Percentiles rank a stretch among this genome's conserved stretches.
Evolutionary conservation across 495 filamentous ascomycete genomes (phyloP).

Genomic region (Xylaria telfairii): DNA sequence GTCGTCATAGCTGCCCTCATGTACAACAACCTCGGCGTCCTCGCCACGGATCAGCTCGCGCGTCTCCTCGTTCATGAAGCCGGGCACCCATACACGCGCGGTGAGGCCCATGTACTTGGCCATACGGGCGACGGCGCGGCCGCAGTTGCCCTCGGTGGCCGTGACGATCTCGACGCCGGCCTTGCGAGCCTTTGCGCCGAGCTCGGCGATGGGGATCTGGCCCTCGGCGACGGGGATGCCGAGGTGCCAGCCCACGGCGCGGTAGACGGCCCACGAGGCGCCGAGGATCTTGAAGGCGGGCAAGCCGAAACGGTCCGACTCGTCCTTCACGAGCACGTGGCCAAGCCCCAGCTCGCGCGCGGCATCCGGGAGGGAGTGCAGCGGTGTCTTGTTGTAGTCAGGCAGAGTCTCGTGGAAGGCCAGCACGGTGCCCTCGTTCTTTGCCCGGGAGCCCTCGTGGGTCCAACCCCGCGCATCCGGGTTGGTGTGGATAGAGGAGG

Average conservation of each 20-base stretch:
- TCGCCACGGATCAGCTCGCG: conserved; percentile 59
- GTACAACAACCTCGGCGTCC: conserved; percentile 57
- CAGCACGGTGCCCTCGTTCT: conserved; percentile 25
- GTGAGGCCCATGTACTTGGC: conserved; percentile 56
- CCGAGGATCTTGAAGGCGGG: conserved; percentile 77
- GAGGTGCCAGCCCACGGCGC: conserved; percentile 54
- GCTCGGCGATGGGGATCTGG: conserved; percentile 42
- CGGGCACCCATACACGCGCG: conserved; percentile 62
- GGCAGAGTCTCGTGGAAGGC: conserved; percentile 59
- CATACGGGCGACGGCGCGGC: conserved; percentile 69
- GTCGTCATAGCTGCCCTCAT: conserved; percentile 65
- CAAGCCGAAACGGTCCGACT: conserved; percentile 62
- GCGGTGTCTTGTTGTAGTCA: conserved; percentile 54
- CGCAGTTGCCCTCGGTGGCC: conserved; percentile 74
- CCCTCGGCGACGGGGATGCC: conserved; percentile 44
- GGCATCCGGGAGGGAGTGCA: conserved; percentile 57
- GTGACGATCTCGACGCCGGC: conserved; percentile 51
- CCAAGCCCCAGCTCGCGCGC: conserved; percentile 60
- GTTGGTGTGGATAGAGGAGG: conserved; percentile 32
- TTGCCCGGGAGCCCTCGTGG: conserved; percentile 18
- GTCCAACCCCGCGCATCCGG: conserved; percentile 30
- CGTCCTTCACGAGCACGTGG: conserved; percentile 63
- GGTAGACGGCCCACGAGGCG: conserved; percentile 71
- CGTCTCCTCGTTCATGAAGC: conserved; percentile 58
- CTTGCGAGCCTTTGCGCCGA: conserved; percentile 38